Evolutionary conservation across 768 basidiomycete species (phyloP).

Genomic region (Mycena venus): DNA sequence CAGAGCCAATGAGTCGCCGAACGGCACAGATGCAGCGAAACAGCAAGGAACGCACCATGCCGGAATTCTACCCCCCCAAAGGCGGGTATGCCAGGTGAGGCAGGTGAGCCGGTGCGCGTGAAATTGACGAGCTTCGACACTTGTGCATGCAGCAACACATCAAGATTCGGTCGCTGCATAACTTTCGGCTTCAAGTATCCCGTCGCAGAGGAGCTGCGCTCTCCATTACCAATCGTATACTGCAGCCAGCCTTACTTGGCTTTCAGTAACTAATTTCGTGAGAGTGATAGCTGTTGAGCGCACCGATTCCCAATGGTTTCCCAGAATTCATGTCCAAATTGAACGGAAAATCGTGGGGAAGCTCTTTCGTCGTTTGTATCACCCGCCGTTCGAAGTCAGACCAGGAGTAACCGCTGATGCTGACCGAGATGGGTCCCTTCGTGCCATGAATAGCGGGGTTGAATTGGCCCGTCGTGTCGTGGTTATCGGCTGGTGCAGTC

Average conservation of each 20-base stretch:
- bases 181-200: conserved; percentile 39
- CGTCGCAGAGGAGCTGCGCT: conserved; percentile 39
- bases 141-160: conserved; percentile 36
- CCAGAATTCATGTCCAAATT: conserved; percentile 50
- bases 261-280: conserved; percentile 39
- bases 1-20: background rate
- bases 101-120: background rate
- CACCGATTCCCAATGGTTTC: conserved; percentile 45
- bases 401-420: conserved; percentile 38
- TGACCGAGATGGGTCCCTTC: conserved; percentile 42
- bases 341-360: conserved; percentile 45
- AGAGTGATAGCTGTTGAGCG: conserved; percentile 36
- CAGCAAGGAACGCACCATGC: conserved; percentile 4
- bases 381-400: conserved; percentile 38
- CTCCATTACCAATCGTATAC: conserved; percentile 35
- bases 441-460: conserved; percentile 45
- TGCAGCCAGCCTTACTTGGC: conserved; percentile 35
- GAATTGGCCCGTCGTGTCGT: conserved; percentile 45
- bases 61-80: conserved; percentile 15
- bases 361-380: conserved; percentile 41
- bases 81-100: background rate
- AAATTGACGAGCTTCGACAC: conserved; percentile 26
- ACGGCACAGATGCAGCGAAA: background rate
- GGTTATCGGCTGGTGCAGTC: conserved; percentile 42
- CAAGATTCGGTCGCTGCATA: conserved; percentile 37